phyloP scores from a whole-genome alignment of 805 yeast species.

The Metschnikowia colocasiae region DNA sequence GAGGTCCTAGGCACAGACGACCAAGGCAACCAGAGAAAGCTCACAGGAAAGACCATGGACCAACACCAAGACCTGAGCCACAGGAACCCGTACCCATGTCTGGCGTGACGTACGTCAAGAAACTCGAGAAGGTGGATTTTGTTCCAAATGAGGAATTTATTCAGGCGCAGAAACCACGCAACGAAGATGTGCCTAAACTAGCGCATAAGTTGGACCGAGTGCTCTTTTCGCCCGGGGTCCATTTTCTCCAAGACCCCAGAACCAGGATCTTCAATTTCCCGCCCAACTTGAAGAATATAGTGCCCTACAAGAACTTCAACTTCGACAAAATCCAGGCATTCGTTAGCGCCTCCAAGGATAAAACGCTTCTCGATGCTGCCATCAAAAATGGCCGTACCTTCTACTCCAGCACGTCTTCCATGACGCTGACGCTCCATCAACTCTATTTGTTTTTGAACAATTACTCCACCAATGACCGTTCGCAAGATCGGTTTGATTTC shows the following conservation, averaged over 20 bases:
- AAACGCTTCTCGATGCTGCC: slow-evolving; percentile 47
- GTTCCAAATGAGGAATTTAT: slow-evolving; percentile 7
- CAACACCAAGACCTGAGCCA: neutral
- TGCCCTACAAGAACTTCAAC: slow-evolving; percentile 62
- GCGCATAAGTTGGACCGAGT: slow-evolving; percentile 68
- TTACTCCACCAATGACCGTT: slow-evolving; percentile 19
- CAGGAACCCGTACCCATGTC: neutral
- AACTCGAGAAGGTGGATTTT: neutral
- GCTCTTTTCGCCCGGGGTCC: slow-evolving; percentile 78
- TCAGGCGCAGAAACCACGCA: slow-evolving; percentile 21
- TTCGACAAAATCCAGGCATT: slow-evolving; percentile 54
- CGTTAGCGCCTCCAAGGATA: slow-evolving; percentile 67
- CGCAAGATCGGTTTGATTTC: slow-evolving; percentile 26
- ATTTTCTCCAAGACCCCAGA: slow-evolving; percentile 73
- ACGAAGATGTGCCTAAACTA: slow-evolving; percentile 48
- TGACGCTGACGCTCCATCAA: slow-evolving; percentile 74
- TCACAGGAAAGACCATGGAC: neutral
- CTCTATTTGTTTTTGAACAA: slow-evolving; percentile 66
- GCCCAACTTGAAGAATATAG: slow-evolving; percentile 54
- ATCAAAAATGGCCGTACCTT: slow-evolving; percentile 35
- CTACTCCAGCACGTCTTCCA: slow-evolving; percentile 81
- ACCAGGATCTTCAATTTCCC: slow-evolving; percentile 69
- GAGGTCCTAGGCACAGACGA: neutral
- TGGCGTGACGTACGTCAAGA: neutral
- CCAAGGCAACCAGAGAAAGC: neutral